Base-by-base conservation (phyloP, 352 stramenopile species). In the Pythium apleroticum region DNA sequence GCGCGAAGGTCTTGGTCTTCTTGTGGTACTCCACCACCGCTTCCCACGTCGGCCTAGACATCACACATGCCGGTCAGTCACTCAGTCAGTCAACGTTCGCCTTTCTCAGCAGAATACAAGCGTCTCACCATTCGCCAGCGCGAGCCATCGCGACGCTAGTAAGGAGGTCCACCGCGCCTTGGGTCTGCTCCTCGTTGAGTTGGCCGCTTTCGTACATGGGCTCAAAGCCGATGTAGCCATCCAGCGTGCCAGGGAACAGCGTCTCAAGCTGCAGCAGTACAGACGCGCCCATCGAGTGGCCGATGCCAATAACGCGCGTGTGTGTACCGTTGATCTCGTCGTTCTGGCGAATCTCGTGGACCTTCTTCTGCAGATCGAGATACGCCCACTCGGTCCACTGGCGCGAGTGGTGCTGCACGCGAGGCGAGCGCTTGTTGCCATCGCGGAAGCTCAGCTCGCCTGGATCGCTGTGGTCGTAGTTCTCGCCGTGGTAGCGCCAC, bases 181-280 rank as follows among this genome's bases (percentile, higher is more conserved):
- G 17, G 3, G 27, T n/a, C 35, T 59, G 15, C 22, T 58, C 30
- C 9, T 48, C 50, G 20, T 31, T 54, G 30, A 37, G 12, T 24
- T n/a, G 15, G 14, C 31, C 48, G 22, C 17, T 50, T n/a, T 68
- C 43, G 15, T 41, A 80, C 30, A 86, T 69, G 2, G 77, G 75
- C 39, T 86, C 77, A 53, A 86, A 86, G 30, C 79, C 65, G 24
- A 86, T 78, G 57, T 82, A 66, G 8, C 68, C 69, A 37, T 76
- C 72, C 33, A 87, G 81, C 4, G 73, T 87, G n/a, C 78, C 75
- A 12, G 78, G 78, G 43, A 73, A 52, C 6, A 41, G 58, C 15
- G 71, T 66, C 57, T 87, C 78, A 1, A 69, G 66, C 17, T 69
- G 66, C 71, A 77, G 75, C 5, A 84, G 65, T 4, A 65, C 69